Evolutionary conservation across 2,329 filamentous ascomycete species (phyloP).

Genomic region (Neofusicoccum sp.): DNA sequence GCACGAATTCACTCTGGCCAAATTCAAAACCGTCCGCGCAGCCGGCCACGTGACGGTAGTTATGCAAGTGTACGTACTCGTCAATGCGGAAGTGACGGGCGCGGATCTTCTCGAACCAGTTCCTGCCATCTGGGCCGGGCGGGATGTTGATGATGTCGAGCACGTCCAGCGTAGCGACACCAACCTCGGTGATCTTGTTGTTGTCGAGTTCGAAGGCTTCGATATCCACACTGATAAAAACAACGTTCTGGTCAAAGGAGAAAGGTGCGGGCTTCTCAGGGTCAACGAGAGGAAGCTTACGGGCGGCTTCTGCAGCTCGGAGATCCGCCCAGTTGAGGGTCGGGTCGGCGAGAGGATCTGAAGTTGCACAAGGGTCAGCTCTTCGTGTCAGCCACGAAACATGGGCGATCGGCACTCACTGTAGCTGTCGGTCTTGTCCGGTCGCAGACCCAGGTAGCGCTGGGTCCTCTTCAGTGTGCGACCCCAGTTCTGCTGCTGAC

Average conservation of each 20-base stretch:
- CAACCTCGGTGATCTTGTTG: constrained; percentile 76
- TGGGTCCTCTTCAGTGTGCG: constrained; percentile 63
- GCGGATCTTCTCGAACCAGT: constrained; percentile 68
- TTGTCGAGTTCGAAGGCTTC: constrained; percentile 74
- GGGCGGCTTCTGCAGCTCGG: neutral
- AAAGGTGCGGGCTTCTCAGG: constrained; percentile 47
- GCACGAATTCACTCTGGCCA: constrained; percentile 59
- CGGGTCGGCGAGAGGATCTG: constrained; percentile 8
- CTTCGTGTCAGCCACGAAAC: neutral
- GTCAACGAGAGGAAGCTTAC: constrained; percentile 39
- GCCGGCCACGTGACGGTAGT: constrained; percentile 66
- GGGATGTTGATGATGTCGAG: constrained; percentile 52
- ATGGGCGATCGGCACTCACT: constrained; percentile 15
- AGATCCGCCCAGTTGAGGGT: constrained; percentile 16
- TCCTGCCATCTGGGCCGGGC: constrained; percentile 60
- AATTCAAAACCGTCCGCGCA: constrained; percentile 76
- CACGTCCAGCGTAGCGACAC: constrained; percentile 78
- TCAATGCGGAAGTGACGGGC: constrained; percentile 73
- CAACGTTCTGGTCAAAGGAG: constrained; percentile 52
- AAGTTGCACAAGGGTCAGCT: constrained; percentile 1
- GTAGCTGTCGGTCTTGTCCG: constrained; percentile 23
- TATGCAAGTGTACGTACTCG: constrained; percentile 66
- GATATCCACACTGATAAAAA: constrained; percentile 78
- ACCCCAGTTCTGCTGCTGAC: constrained; percentile 53
- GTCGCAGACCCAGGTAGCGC: constrained; percentile 68